Evolutionary conservation across 2,329 filamentous ascomycete species (phyloP), one percentile per base, ranked within the genome.

Genomic region (Immersiporthe knoxdaviesiana): DNA sequence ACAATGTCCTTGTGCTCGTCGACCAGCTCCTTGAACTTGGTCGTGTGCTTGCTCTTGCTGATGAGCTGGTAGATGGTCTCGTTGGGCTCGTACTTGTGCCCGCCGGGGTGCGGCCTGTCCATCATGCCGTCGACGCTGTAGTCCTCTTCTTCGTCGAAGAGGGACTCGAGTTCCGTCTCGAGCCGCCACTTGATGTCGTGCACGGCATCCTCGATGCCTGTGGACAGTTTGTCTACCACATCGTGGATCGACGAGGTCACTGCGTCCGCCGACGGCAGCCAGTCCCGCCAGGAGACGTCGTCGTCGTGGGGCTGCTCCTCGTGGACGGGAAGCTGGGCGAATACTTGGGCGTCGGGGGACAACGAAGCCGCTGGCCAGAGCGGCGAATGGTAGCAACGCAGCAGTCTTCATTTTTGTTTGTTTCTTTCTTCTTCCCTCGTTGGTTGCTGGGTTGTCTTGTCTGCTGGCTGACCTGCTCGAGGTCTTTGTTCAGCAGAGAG

Each of bases 11-110:
- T 85, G 76, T 92, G 90, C 71, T 93, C 85, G 71, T 91, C 85
- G 73, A 97, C 86, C n/a, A 94, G 82, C 76, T 91, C 87, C 37
- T 91, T 89, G 59, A 97, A 90, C 78, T 90, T 91, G 63, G 88
- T 91, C 1, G 92, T 94, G 80, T 92, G 87, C 75, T 94, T 91
- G 81, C 87, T 91, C 74, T 86, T 82, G n/a, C 87, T 83, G 78
- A 97, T 92, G 70, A 94, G 81, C 79, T 97, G 84, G 79, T 94
- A 97, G 59, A 97, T 87, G 27, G 93, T 97, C 76, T 85, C 81
- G 76, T 93, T 91, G 7, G 87, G 83, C 71, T 82, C 81, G 18
- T 60, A 18, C n/a, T 78, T 73, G 47, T 77, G 56, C 18, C 56
- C 56, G 37, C 67, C 54, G 62, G 72, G 69, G 56, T 24, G 63